Percentiles rank a stretch among this genome's conserved stretches.
These are phyloP conservation scores for Knufia fluminis DNA, from an alignment of 2,329 filamentous ascomycete species.

Conservation along the genomic window DNA sequence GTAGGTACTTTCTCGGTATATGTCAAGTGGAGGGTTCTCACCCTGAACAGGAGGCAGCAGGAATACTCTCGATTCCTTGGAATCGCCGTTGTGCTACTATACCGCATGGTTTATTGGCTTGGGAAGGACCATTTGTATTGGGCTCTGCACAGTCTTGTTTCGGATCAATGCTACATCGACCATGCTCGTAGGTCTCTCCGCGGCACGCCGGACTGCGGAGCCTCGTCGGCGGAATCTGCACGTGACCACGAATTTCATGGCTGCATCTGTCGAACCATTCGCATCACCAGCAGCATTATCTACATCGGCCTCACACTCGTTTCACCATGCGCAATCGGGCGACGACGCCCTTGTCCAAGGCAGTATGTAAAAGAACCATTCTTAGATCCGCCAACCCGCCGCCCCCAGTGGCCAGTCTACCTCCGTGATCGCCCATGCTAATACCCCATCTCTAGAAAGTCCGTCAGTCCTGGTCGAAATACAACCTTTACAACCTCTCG, in stretches of 20 bases:
- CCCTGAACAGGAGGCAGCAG: too few species aligned
- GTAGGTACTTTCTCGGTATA: too few species aligned
- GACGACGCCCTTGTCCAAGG: conserved; percentile 32
- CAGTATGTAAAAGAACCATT: conserved; percentile 22
- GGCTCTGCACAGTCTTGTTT: too few species aligned
- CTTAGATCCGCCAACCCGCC: background rate
- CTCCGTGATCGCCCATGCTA: background rate
- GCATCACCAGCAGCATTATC: background rate
- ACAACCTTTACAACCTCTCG: conserved; percentile 84
- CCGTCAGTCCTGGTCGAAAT: conserved; percentile 94
- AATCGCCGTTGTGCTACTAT: too few species aligned
- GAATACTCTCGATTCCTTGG: too few species aligned
- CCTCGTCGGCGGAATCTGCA: too few species aligned
- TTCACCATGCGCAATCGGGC: conserved; percentile 36
- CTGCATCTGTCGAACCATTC: background rate
- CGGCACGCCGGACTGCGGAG: too few species aligned
- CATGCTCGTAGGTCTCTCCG: too few species aligned
- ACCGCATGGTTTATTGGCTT: too few species aligned
- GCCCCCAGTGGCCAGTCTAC: background rate
- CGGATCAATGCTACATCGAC: too few species aligned
- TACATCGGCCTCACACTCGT: background rate
- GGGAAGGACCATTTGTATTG: too few species aligned
- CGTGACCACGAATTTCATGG: background rate
- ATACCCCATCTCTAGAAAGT: conserved; percentile 56
- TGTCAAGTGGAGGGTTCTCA: too few species aligned